Percentiles rank a stretch among this genome's conserved stretches.
These are phyloP conservation scores for Suillus weaverae DNA, from an alignment of 768 basidiomycete species.

Conservation along the genomic window DNA sequence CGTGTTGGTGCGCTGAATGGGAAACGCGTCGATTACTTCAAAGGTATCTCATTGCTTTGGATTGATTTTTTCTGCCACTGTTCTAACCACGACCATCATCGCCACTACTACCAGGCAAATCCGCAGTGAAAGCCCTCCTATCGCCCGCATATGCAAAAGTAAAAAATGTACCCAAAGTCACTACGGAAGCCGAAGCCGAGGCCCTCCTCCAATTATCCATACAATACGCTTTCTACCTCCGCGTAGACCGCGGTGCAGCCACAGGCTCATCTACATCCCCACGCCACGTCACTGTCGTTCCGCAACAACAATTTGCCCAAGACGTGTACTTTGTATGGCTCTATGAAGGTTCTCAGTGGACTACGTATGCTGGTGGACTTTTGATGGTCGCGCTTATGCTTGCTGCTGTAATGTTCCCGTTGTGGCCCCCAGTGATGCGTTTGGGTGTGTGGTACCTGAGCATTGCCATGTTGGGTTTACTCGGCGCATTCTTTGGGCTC, in stretches of 20 bases:
- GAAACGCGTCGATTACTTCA: conserved; percentile 97
- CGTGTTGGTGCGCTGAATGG: conserved; percentile 90
- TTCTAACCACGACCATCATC: not conserved
- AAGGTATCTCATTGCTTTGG: conserved; percentile 52
- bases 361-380: conserved; percentile 85
- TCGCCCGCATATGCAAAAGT: conserved; percentile 90
- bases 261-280: conserved; percentile 58
- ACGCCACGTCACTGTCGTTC: conserved; percentile 71
- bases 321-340: conserved; percentile 96
- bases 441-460: conserved; percentile 96
- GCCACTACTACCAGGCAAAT: conserved; percentile 69
- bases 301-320: conserved; percentile 74
- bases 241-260: conserved; percentile 73
- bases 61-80: not conserved
- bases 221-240: conserved; percentile 88
- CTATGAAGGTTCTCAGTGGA: conserved; percentile 92
- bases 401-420: conserved; percentile 97
- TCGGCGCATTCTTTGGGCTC: conserved; percentile 88
- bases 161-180: conserved; percentile 74
- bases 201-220: conserved; percentile 67
- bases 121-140: conserved; percentile 87
- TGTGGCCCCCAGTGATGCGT: conserved; percentile 93
- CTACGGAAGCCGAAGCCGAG: conserved; percentile 73
- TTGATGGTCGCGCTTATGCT: conserved; percentile 93
- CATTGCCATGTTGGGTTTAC: conserved; percentile 81